Evolutionary conservation across 169 alveolate genomes (phyloP).

Genomic region (Amoebophrya sp.): DNA sequence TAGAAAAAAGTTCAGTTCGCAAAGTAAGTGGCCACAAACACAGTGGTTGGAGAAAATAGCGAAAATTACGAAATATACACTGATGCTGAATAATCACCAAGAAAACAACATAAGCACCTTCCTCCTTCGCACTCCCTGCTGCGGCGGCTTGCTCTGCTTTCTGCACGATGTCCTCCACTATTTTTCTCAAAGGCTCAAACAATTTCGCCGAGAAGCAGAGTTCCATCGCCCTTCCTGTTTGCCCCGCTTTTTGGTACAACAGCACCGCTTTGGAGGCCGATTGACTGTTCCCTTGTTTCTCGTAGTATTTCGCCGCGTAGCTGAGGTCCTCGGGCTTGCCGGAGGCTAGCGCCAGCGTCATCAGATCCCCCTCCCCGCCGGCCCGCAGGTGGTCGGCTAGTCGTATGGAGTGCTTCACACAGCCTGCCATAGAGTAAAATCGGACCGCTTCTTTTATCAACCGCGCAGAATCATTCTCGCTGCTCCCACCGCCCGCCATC

Average conservation of each 20-base stretch:
- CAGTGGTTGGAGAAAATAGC: no score
- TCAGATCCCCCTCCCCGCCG: conserved; percentile 3
- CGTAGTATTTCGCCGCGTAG: conserved; percentile 22
- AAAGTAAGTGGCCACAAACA: no score
- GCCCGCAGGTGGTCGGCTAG: conserved; percentile 51
- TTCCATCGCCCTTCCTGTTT: conserved; percentile 64
- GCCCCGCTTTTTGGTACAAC: conserved; percentile 68
- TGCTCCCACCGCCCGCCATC: no score
- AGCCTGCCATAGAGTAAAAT: conserved; percentile 61
- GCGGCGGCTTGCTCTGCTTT: not conserved
- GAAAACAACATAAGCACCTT: not conserved
- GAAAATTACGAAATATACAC: no score
- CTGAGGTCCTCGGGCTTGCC: not conserved
- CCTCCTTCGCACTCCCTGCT: not conserved
- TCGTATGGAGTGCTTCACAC: conserved; percentile 69
- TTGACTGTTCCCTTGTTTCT: not conserved
- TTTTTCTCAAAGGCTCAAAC: conserved; percentile 38
- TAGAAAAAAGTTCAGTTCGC: no score
- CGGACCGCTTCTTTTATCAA: conserved; percentile 68
- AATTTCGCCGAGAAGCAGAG: conserved; percentile 41
- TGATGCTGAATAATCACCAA: no score
- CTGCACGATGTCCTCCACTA: conserved; percentile 26
- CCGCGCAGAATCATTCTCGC: no score
- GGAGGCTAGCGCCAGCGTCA: not conserved
- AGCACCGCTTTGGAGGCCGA: conserved; percentile 62